phyloP scores from a whole-genome alignment of 2,329 filamentous ascomycete species.

The Claviceps spartinae region DNA sequence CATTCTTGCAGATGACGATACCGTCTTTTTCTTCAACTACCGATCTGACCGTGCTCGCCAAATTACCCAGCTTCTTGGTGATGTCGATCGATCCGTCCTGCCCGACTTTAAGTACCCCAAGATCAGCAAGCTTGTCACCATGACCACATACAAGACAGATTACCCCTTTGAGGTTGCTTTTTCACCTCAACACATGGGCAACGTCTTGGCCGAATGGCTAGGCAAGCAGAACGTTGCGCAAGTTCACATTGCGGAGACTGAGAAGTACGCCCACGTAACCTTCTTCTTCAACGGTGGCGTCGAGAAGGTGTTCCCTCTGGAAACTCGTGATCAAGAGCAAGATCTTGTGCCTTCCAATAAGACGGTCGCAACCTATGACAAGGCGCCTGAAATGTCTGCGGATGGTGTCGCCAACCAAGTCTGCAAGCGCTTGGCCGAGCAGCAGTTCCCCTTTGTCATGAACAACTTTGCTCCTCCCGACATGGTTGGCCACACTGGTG shows the following conservation, averaged over 20 bases:
- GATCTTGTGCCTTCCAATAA: constrained; percentile 78
- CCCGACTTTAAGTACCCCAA: constrained; percentile 92
- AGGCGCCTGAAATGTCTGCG: constrained; percentile 91
- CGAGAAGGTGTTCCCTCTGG: constrained; percentile 87
- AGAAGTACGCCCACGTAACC: constrained; percentile 98
- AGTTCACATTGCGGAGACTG: constrained; percentile 94
- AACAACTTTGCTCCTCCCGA: constrained; percentile 99
- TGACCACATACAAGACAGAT: constrained; percentile 96
- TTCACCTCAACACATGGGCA: constrained; percentile 87
- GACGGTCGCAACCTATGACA: constrained; percentile 83
- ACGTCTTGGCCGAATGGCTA: constrained; percentile 96
- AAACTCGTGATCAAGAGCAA: constrained; percentile 72
- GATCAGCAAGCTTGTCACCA: constrained; percentile 73
- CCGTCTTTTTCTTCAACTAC: constrained; percentile 99
- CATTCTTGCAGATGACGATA: constrained; percentile 57
- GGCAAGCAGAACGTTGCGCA: constrained; percentile 81
- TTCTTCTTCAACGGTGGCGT: constrained; percentile 99
- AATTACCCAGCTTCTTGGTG: constrained; percentile 85
- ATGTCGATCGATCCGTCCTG: constrained; percentile 77
- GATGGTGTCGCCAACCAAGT: constrained; percentile 82
- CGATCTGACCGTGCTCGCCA: constrained; percentile 94
- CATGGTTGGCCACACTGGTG: constrained; percentile 98
- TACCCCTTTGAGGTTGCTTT: constrained; percentile 90
- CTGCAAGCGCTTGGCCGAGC: constrained; percentile 69
- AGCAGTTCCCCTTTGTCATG: constrained; percentile 93